Base-by-base conservation (phyloP, 441 rosid genomes). In the Euphorbia celastroides region DNA sequence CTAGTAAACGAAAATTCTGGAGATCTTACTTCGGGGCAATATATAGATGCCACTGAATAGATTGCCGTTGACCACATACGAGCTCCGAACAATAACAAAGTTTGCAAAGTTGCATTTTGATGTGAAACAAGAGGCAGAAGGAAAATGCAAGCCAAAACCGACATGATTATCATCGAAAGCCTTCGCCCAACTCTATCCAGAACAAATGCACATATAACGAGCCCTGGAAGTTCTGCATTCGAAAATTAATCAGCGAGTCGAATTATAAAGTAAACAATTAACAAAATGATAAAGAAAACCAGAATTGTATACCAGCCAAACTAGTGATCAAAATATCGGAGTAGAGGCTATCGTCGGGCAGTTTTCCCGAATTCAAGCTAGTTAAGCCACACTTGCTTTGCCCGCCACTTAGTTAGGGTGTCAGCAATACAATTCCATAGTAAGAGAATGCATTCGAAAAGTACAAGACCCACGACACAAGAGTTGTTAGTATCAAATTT, bases 171-270 rank as follows among this genome's bases (percentile, higher is more conserved):
- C 81, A 84, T 76, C 5, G 86, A 82, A 62, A 57, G 74, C 75
- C 81, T 87, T 67, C 86, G 88, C 19, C 89, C 89, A 27, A 78
- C 41, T 71, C 71, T 80, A 71, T 87, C 93, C 46, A 83, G 81
- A 19, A 77, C 71, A 1, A 79, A 25, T 14, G 85, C 87, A 4
- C 83, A 77, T 42, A 85, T 42, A 60, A 79, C 22, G 62, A 84
- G 81, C 54, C 88, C 88, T 5, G 89, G 88, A 64, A 82, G 66
- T 75, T 87, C 89, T 84, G 80, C 20, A 42, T 56, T 5, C 11
- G 66, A 44, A 54, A 19, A 67, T 36, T 23, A 34, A 62, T 61
- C n/a, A 16, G 11, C 16, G 34, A 60, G 25, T 31, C 14, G 34
- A n/a, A 42, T 23, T 36, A 25, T 7, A 0, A 54, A 34, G 38